phyloP scores from a whole-genome alignment of 441 rosid genomes.

The Populus tomentosa region DNA sequence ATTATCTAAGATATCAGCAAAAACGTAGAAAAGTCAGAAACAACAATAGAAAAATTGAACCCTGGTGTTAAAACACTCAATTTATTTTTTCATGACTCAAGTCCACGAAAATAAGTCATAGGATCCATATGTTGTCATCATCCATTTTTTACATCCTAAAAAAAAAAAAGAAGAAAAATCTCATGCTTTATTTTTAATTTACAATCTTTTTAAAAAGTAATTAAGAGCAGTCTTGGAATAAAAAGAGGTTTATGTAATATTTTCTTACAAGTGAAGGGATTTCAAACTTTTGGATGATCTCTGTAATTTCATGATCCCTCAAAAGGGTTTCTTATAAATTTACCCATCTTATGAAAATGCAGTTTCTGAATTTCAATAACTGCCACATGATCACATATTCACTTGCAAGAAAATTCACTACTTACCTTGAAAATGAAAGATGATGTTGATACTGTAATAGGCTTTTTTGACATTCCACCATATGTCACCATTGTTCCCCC shows the following conservation, averaged over 20 bases:
- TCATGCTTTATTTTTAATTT: too few relatives aligned
- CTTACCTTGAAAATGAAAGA: constrained; percentile 79
- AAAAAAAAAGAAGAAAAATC: background rate
- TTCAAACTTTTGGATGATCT: background rate
- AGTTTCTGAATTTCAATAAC: background rate
- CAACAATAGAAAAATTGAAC: background rate
- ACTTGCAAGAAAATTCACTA: background rate
- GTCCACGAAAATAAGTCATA: background rate
- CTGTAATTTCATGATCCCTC: background rate
- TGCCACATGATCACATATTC: background rate
- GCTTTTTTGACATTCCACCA: constrained; percentile 92
- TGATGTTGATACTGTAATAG: constrained; percentile 73
- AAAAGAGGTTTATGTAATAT: background rate
- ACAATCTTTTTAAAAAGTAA: too few relatives aligned
- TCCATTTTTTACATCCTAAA: background rate
- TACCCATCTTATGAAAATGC: background rate
- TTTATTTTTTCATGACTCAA: background rate
- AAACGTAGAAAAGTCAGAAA: background rate
- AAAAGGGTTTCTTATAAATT: background rate
- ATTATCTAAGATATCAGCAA: background rate
- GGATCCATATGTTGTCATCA: background rate
- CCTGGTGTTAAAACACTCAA: background rate
- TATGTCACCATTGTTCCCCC: constrained; percentile 92
- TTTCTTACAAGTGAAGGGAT: background rate
- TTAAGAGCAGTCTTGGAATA: background rate